phyloP scores from a whole-genome alignment of 208 protist genomes.

The Willaertia magna region DNA sequence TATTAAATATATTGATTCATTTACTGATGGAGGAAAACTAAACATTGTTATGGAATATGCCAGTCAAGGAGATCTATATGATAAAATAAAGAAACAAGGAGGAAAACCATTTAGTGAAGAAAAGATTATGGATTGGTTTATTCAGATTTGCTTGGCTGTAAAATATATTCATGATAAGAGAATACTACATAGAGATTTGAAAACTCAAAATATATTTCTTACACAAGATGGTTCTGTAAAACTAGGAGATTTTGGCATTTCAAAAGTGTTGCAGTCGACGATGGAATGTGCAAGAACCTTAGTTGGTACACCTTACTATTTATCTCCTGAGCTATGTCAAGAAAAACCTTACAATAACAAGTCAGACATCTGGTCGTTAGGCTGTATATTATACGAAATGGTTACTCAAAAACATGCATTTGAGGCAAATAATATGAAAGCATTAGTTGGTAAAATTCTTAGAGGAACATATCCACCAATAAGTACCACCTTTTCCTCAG shows the following conservation, averaged over 20 bases:
- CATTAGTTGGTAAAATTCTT: constrained; percentile 50
- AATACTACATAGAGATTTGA: constrained; percentile 77
- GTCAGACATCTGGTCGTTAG: constrained; percentile 49
- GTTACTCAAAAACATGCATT: constrained; percentile 44
- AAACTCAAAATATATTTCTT: constrained; percentile 77
- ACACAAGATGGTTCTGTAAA: constrained; percentile 65
- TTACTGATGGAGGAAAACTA: constrained; percentile 25
- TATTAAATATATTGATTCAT: constrained; percentile 78
- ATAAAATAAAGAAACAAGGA: constrained; percentile 37
- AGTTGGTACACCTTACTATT: constrained; percentile 81
- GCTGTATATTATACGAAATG: constrained; percentile 50
- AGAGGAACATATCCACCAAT: constrained; percentile 51
- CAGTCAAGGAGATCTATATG: constrained; percentile 57
- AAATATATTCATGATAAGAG: constrained; percentile 73
- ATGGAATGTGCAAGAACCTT: constrained; percentile 78
- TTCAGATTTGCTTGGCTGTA: constrained; percentile 65
- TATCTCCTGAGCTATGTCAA: constrained; percentile 65
- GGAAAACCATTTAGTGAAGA: constrained; percentile 16
- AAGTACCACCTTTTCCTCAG: constrained; percentile 23
- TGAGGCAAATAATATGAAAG: constrained; percentile 45
- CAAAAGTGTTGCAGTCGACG: constrained; percentile 61
- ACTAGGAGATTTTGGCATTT: constrained; percentile 82
- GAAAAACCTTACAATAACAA: constrained; percentile 42
- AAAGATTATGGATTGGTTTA: constrained; percentile 36
- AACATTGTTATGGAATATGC: constrained; percentile 72